Percentiles rank a stretch among this genome's conserved stretches.
These are phyloP conservation scores for Vitis cinerea DNA, from an alignment of 164 flowering plant genomes.

Conservation along the genomic window DNA sequence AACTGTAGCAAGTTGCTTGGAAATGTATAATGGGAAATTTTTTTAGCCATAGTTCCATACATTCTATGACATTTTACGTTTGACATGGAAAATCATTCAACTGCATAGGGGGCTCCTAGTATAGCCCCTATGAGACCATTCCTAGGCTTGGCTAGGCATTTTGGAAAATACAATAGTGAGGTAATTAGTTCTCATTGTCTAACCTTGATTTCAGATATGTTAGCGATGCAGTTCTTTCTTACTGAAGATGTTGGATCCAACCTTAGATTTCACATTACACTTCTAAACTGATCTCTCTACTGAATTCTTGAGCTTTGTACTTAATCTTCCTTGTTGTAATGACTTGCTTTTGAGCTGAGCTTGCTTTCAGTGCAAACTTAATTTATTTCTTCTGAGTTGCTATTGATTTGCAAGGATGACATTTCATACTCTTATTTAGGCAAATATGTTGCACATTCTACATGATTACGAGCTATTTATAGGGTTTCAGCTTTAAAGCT, in stretches of 20 bases:
- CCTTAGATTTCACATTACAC: neutral
- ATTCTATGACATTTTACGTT: neutral
- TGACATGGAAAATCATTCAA: neutral
- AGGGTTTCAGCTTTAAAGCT: neutral
- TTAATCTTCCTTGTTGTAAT: neutral
- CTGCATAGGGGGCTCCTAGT: neutral
- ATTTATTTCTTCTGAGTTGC: neutral
- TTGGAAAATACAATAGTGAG: neutral
- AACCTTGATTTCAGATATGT: no score
- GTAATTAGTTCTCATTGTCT: neutral
- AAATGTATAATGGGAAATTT: no score
- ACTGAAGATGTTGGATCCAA: neutral
- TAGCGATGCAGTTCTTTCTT: no score
- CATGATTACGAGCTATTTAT: neutral
- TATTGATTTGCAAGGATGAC: neutral
- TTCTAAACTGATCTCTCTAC: neutral
- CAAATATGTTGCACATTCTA: neutral
- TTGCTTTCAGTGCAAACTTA: neutral
- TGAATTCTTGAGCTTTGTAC: neutral
- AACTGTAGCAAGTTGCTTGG: no score
- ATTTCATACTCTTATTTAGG: neutral
- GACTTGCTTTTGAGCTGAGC: neutral
- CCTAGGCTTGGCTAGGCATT: neutral
- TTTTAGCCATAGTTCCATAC: neutral
- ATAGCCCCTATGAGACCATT: neutral